A percentile compares a stretch with the other conserved stretches of the same genome.
These are phyloP conservation scores for Rickenella mellea DNA, from an alignment of 768 basidiomycete species.

Conservation along the genomic window DNA sequence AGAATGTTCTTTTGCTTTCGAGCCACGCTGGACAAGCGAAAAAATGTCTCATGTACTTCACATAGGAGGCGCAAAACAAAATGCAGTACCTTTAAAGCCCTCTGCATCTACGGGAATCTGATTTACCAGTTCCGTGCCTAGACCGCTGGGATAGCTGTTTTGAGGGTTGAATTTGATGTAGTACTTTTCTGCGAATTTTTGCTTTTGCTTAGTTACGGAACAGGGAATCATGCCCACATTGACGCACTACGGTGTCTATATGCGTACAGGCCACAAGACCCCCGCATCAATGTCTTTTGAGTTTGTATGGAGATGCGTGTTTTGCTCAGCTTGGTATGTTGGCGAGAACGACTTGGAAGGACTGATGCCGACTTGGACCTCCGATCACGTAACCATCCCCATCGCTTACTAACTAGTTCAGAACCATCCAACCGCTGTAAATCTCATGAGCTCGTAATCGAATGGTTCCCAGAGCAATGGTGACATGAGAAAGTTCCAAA, in stretches of 20 bases:
- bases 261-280: not conserved
- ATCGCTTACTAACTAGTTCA: no score
- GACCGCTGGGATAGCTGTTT: slow-evolving; percentile 14
- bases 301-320: no score
- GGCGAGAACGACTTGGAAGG: no score
- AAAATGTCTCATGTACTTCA: not conserved
- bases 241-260: not conserved
- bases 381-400: no score
- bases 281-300: no score
- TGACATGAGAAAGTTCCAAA: no score
- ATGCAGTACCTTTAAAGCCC: slow-evolving; percentile 3
- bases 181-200: slow-evolving; percentile 6
- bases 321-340: no score
- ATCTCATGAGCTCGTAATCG: no score
- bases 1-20: slow-evolving; percentile 1
- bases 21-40: slow-evolving; percentile 6
- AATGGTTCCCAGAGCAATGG: no score
- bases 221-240: not conserved
- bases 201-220: not conserved
- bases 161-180: slow-evolving; percentile 11
- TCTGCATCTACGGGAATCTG: slow-evolving; percentile 11
- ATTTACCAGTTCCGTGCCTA: slow-evolving; percentile 13
- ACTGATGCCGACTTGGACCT: no score
- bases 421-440: no score
- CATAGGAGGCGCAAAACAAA: not conserved